Evolutionary conservation across 2,329 filamentous ascomycete genomes (phyloP).

Genomic region (Penicillium sp.): DNA sequence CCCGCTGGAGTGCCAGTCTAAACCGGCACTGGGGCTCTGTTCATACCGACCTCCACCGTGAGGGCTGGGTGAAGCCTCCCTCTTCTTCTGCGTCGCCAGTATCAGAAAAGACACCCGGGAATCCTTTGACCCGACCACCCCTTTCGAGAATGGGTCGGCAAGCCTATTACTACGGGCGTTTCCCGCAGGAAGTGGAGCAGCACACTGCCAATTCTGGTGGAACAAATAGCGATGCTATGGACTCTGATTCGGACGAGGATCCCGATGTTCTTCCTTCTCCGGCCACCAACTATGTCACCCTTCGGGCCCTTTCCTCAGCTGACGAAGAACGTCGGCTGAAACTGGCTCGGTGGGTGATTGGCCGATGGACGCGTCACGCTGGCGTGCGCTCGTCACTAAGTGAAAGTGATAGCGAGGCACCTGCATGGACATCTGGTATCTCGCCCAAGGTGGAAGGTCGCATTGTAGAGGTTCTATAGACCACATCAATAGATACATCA

Average conservation of each 20-base stretch:
- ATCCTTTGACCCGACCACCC: constrained; percentile 16
- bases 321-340: constrained; percentile 59
- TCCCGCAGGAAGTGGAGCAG: constrained; percentile 20
- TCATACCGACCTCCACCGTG: constrained; percentile 59
- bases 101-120: constrained; percentile 24
- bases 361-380: constrained; percentile 71
- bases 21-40: constrained; percentile 66
- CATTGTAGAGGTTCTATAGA: constrained; percentile 1
- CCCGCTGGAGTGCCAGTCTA: constrained; percentile 64
- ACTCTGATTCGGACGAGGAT: constrained; percentile 45
- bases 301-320: constrained; percentile 39
- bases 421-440: constrained; percentile 5
- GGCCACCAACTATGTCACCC: constrained; percentile 40
- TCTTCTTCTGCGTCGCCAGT: constrained; percentile 30
- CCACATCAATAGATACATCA: too few species aligned
- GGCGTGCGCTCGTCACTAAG: constrained; percentile 57
- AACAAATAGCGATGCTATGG: constrained; percentile 36
- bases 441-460: constrained; percentile 3
- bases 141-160: constrained; percentile 23
- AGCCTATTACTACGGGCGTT: constrained; percentile 33
- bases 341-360: constrained; percentile 67
- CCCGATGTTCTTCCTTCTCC: constrained; percentile 40
- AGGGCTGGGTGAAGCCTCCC: constrained; percentile 51
- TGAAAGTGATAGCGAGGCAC: constrained; percentile 53
- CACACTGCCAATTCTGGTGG: not conserved